Evolutionary conservation across 202 grass and related monocot genomes (phyloP).

Genomic region (Zoysia matrella): DNA sequence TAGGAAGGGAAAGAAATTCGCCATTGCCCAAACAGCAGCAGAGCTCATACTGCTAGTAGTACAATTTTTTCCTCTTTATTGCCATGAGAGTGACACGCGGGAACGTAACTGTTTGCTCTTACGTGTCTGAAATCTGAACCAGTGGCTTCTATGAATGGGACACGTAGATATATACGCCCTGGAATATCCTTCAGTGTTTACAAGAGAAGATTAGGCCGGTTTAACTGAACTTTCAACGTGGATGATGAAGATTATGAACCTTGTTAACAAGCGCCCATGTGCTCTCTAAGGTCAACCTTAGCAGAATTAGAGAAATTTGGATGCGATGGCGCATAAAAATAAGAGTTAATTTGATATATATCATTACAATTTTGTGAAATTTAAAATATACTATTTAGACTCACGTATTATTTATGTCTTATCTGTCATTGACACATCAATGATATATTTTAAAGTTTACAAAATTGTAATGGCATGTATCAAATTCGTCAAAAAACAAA

Average conservation of each 20-base stretch:
- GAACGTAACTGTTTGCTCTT: background rate
- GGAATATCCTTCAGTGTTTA: slow-evolving; percentile 12
- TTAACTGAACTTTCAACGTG: background rate
- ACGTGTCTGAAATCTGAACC: background rate
- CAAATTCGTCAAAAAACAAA: too few species aligned
- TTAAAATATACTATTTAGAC: too few species aligned
- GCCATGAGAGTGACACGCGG: background rate
- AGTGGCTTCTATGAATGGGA: background rate
- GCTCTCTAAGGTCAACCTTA: too few species aligned
- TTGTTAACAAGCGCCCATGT: background rate
- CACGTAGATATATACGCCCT: background rate
- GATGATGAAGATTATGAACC: background rate
- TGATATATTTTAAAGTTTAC: too few species aligned
- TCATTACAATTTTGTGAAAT: too few species aligned
- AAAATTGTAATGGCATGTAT: too few species aligned
- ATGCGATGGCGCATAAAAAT: too few species aligned
- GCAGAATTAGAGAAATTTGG: too few species aligned
- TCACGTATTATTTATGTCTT: too few species aligned
- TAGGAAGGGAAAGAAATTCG: background rate
- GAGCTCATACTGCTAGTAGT: background rate
- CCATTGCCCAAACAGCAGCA: background rate
- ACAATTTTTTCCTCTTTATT: background rate
- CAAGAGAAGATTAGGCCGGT: background rate
- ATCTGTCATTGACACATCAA: too few species aligned
- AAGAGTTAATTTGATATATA: too few species aligned